phyloP scores from a whole-genome alignment of 2,329 filamentous ascomycete genomes.

The Cordyceps militaris region DNA sequence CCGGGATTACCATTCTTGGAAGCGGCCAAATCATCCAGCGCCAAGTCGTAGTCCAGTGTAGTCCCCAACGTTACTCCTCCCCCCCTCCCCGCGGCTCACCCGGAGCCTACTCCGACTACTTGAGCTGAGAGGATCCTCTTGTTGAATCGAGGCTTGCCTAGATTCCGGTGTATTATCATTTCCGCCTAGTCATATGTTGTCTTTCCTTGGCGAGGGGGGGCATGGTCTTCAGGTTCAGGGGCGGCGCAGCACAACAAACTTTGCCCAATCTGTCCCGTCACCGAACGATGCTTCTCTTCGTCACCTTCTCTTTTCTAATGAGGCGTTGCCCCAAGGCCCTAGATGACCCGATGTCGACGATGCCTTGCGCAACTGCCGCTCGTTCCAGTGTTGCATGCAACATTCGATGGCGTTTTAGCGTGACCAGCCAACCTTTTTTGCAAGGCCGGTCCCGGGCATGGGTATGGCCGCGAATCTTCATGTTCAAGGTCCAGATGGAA shows the following conservation, averaged over 20 bases:
- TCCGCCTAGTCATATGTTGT: background rate
- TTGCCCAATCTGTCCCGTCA: background rate
- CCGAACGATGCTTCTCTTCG: background rate
- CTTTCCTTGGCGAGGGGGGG: background rate
- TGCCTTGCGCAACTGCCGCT: background rate
- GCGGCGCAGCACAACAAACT: background rate
- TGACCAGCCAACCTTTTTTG: too few species aligned
- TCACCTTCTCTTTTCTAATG: background rate
- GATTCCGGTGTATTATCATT: background rate
- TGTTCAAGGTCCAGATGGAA: too few species aligned
- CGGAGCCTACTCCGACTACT: background rate
- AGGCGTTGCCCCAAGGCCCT: too few species aligned
- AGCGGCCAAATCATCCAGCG: background rate
- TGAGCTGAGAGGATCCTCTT: background rate
- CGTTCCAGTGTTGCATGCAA: too few species aligned
- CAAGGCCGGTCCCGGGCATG: too few species aligned
- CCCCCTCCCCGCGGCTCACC: background rate
- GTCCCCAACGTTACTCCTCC: background rate
- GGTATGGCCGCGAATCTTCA: too few species aligned
- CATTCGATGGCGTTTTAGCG: too few species aligned
- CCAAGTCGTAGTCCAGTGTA: too few species aligned
- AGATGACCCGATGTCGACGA: too few species aligned
- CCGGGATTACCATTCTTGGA: background rate
- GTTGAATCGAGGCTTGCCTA: background rate
- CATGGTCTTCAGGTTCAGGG: too few species aligned